A percentile compares a stretch with the other conserved stretches of the same genome.
Conservation (phyloP, 192 early-diverging fungal genomes). For the Phlyctochytrium bullatum region DNA sequence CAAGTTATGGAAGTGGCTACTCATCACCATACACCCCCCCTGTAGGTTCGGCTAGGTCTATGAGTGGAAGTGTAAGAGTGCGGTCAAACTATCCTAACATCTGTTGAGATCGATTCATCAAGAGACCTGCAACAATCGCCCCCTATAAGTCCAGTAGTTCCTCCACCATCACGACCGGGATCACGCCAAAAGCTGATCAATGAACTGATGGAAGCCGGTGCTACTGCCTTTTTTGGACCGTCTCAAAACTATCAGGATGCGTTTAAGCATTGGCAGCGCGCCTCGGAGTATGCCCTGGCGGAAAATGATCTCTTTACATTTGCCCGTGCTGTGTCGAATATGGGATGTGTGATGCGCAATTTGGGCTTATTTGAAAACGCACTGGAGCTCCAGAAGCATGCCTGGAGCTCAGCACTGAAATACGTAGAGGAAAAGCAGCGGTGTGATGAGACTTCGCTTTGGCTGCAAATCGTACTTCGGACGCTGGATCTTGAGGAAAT, state of each 20-base stretch:
- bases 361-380: background rate
- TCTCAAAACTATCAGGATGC: background rate
- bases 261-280: background rate
- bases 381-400: background rate
- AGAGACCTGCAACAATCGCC: constrained; percentile 2
- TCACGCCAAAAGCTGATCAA: background rate
- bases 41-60: background rate
- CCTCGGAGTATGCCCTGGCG: background rate
- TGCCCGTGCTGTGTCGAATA: background rate
- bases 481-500: constrained; percentile 5
- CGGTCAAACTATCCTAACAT: background rate
- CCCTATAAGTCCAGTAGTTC: background rate
- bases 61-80: background rate
- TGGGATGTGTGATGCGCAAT: background rate
- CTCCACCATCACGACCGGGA: background rate
- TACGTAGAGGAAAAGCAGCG: constrained; percentile 7
- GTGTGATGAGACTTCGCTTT: constrained; percentile 2
- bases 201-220: background rate
- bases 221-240: background rate
- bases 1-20: background rate
- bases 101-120: background rate
- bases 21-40: background rate
- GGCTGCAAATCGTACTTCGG: constrained; percentile 3
- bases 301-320: background rate
- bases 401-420: background rate